Evolutionary conservation across 2,329 filamentous ascomycete genomes (phyloP).

Genomic region (Arthrobotrys musiformis): DNA sequence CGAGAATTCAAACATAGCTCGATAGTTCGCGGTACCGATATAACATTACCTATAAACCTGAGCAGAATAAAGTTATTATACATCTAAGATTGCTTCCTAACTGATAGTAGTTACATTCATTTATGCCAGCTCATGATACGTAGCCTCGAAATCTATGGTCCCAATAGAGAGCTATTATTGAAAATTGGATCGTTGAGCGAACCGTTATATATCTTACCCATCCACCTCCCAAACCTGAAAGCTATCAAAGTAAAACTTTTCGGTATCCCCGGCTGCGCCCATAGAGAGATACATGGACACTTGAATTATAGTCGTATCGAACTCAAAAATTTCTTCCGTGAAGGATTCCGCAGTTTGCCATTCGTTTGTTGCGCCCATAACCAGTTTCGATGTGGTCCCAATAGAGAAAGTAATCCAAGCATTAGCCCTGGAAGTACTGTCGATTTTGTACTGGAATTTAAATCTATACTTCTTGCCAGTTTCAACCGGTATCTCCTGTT

Average conservation of each 20-base stretch:
- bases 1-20: no score
- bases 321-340: not conserved
- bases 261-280: not conserved
- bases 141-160: no score
- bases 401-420: conserved; percentile 5
- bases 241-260: conserved; percentile 9
- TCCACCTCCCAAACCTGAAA: conserved; percentile 22
- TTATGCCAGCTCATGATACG: no score
- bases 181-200: no score
- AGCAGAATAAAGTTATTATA: no score
- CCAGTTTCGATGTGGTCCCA: not conserved
- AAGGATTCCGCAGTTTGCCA: conserved; percentile 4
- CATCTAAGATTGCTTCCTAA: no score
- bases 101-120: no score
- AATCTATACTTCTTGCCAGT: not conserved
- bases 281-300: not conserved
- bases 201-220: no score
- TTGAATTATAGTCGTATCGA: not conserved
- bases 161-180: no score
- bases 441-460: conserved; percentile 21
- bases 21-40: no score
- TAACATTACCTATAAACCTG: no score
- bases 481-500: not conserved
- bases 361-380: not conserved
- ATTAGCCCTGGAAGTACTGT: not conserved